Conservation (phyloP, 768 basidiomycete species). For the Strobilomyces confusus region DNA sequence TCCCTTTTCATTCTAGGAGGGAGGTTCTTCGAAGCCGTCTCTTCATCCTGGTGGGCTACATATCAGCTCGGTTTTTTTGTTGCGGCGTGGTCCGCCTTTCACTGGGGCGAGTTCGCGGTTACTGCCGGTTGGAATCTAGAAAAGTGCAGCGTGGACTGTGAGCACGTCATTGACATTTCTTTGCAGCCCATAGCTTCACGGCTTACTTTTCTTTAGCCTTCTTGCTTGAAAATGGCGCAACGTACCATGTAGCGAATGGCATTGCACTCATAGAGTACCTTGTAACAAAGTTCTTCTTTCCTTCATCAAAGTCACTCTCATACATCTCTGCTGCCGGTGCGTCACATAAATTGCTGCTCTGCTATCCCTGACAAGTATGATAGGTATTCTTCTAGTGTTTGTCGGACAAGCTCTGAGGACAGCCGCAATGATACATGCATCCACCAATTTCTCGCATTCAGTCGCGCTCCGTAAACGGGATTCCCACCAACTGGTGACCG, state of each 20-base stretch:
- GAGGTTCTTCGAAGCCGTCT: too few species aligned
- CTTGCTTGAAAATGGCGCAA: constrained; percentile 81
- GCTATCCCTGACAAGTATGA: neutral
- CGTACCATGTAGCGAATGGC: constrained; percentile 83
- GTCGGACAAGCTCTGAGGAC: constrained; percentile 79
- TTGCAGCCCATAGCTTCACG: constrained; percentile 1
- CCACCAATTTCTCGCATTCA: constrained; percentile 88
- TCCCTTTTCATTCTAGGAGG: constrained; percentile 48
- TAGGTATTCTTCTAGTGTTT: constrained; percentile 64
- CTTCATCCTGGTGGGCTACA: constrained; percentile 56
- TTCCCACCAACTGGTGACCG: constrained; percentile 77
- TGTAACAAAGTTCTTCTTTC: constrained; percentile 61
- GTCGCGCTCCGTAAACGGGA: constrained; percentile 73
- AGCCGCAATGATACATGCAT: constrained; percentile 93
- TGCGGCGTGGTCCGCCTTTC: constrained; percentile 82
- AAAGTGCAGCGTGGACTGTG: constrained; percentile 91
- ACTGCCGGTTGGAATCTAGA: constrained; percentile 95
- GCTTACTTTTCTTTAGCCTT: constrained; percentile 56
- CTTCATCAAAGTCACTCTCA: constrained; percentile 55
- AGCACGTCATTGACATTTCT: constrained; percentile 31
- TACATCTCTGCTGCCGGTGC: constrained; percentile 59
- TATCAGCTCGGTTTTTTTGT: constrained; percentile 81
- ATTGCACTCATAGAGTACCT: constrained; percentile 80
- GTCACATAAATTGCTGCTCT: constrained; percentile 18
- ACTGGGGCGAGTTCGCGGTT: constrained; percentile 91